Evolutionary conservation across 176 grass and related monocot species (phyloP), one percentile per base, ranked within the genome.

Genomic region (Pontederia paniculata): DNA sequence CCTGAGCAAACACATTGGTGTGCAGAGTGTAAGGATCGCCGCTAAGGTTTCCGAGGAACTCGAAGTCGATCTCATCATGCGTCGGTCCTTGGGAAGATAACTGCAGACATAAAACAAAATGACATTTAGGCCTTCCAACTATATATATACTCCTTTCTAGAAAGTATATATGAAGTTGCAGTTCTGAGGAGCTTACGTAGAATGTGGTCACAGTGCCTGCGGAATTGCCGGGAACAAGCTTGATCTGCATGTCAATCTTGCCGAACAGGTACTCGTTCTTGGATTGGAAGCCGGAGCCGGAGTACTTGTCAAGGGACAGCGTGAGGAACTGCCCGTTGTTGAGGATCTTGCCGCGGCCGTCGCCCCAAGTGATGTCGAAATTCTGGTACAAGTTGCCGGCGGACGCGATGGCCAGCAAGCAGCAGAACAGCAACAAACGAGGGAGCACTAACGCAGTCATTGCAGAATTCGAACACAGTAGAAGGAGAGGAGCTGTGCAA

Each of bases 51-150:
- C 89, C 89, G 59, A 95, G 80, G 67, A 88, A 95, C 72, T 95
- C 89, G 55, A 95, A 95, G 72, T 95, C 89, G 59, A 95, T 78
- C 77, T 95, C 78, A 56, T 95, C 84, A 45, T 95, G 84, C 17
- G 67, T 48, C 3, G 73, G 52, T 14, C 84, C 89, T 12, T 84
- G 80, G 0, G 84, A 83, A 65, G 77, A 81, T 37, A 95, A 81
- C 89, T 95, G 60, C 48, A 15, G 9, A 16, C 50, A 18, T 37
- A 37, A 37, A 37, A 37, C 7, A n/a, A 37, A 0, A 37, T 37
- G 28, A 37, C 28, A 37, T 37, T 37, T 6, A 37, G 28, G 7
- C 7, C 28, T 37, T 6, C n/a, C n/a, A n/a, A n/a, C n/a, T n/a
- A n/a, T n/a, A 0, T 5, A 6, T 5, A 1, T 37, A 6, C 1